Evolutionary conservation across 208 protist species (phyloP).

Genomic region (Leishmania tropica): DNA sequence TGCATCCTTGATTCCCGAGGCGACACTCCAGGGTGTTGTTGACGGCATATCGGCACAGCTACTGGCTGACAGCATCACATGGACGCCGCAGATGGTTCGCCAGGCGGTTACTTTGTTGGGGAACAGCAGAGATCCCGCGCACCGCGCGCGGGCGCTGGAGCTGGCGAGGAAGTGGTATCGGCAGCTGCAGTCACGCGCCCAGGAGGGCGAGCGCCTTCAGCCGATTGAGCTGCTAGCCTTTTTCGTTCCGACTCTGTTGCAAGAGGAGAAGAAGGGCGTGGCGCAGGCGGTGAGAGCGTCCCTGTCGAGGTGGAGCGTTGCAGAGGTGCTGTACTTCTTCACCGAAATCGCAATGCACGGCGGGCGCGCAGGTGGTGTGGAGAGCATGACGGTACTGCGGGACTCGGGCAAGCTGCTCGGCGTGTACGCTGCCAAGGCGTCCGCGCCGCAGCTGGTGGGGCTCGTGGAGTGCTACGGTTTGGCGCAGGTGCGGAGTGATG

Average conservation of each 20-base stretch:
- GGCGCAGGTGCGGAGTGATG: slow-evolving; percentile 71
- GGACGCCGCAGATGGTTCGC: slow-evolving; percentile 21
- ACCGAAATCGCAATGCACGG: slow-evolving; percentile 13
- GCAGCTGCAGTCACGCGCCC: slow-evolving; percentile 21
- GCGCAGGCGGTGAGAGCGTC: slow-evolving; percentile 20
- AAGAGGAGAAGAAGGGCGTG: slow-evolving; percentile 23
- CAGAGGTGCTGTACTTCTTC: slow-evolving; percentile 38
- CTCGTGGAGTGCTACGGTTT: slow-evolving; percentile 65
- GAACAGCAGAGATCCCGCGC: slow-evolving; percentile 15
- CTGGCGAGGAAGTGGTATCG: slow-evolving; percentile 28
- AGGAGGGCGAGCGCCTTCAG: slow-evolving; percentile 10
- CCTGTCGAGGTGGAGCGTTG: slow-evolving; percentile 28
- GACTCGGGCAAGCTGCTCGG: slow-evolving; percentile 45
- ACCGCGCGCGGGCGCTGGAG: slow-evolving; percentile 9
- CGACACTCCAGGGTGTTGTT: slow-evolving; percentile 5
- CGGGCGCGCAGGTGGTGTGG: slow-evolving; percentile 20
- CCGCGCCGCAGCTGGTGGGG: slow-evolving; percentile 59
- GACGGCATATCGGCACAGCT: slow-evolving; percentile 6
- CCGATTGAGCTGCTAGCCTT: slow-evolving; percentile 30
- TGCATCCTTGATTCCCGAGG: background rate
- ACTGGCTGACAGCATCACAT: slow-evolving; percentile 5
- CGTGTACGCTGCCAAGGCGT: slow-evolving; percentile 54
- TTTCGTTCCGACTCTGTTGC: slow-evolving; percentile 31
- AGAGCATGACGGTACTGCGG: slow-evolving; percentile 54
- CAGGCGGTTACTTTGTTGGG: slow-evolving; percentile 6